phyloP scores from a whole-genome alignment of 257 asterid genomes.

The Fraxinus cuspidata region DNA sequence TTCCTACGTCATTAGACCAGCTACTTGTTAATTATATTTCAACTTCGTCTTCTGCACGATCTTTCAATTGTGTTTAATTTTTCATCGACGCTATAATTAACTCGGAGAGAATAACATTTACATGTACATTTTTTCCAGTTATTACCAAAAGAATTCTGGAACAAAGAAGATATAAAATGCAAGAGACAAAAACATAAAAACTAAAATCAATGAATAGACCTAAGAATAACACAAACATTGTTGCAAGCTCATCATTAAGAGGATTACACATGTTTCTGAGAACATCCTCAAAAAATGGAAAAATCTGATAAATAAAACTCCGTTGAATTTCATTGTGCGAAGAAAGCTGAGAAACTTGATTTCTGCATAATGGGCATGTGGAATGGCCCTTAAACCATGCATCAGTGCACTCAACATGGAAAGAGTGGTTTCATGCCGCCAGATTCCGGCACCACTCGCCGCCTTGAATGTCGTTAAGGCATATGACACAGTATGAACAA shows the following conservation, averaged over 20 bases:
- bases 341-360: not conserved
- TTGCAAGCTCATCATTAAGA: not conserved
- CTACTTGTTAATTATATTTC: not conserved
- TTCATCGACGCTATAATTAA: not conserved
- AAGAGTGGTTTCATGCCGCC: constrained; percentile 1
- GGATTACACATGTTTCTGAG: not conserved
- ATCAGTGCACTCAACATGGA: constrained; percentile 3
- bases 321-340: not conserved
- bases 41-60: not conserved
- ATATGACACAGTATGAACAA: not conserved
- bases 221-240: constrained; percentile 2
- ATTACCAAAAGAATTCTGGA: not conserved
- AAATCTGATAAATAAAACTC: not conserved
- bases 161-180: not conserved
- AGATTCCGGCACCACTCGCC: not conserved
- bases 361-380: constrained; percentile 19
- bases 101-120: not conserved
- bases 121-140: not conserved
- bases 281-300: not conserved
- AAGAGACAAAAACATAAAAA: not conserved
- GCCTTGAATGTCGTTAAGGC: not conserved
- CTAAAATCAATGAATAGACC: not conserved
- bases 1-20: not conserved
- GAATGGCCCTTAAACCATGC: constrained; percentile 4
- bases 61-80: not conserved